Evolutionary conservation across 257 asterid species (phyloP).

Genomic region (Penstemon newberryi): DNA sequence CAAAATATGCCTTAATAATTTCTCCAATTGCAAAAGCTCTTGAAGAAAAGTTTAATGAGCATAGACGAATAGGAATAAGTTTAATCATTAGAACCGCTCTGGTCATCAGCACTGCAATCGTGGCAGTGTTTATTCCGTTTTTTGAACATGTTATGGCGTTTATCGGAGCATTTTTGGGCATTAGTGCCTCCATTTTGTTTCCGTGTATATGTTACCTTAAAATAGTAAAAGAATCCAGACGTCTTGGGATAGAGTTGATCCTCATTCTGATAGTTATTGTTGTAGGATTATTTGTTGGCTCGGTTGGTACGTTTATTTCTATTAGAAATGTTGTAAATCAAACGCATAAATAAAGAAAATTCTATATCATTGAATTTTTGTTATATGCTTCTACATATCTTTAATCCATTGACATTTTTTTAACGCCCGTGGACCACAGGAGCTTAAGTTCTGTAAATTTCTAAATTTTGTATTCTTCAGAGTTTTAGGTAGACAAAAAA

Average conservation of each 20-base stretch:
- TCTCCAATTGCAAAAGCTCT: too few relatives aligned
- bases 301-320: conserved; percentile 42
- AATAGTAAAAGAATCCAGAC: conserved; percentile 32
- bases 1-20: too few relatives aligned
- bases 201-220: conserved; percentile 55
- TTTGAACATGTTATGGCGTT: conserved; percentile 55
- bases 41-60: too few relatives aligned
- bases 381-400: too few relatives aligned
- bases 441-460: too few relatives aligned
- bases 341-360: too few relatives aligned
- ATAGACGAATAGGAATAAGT: too few relatives aligned
- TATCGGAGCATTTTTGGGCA: conserved; percentile 44
- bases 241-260: conserved; percentile 31
- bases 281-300: conserved; percentile 35
- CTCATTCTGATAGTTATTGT: conserved; percentile 30
- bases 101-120: conserved; percentile 20
- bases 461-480: too few relatives aligned
- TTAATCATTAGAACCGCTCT: conserved; percentile 13
- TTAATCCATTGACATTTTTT: too few relatives aligned
- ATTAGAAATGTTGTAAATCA: conserved; percentile 34
- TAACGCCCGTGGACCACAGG: too few relatives aligned
- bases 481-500: too few relatives aligned
- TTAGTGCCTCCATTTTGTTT: conserved; percentile 40
- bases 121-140: conserved; percentile 29
- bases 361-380: too few relatives aligned